Conservation (phyloP, 2,329 filamentous ascomycete species). For the Fusarium sp. region DNA sequence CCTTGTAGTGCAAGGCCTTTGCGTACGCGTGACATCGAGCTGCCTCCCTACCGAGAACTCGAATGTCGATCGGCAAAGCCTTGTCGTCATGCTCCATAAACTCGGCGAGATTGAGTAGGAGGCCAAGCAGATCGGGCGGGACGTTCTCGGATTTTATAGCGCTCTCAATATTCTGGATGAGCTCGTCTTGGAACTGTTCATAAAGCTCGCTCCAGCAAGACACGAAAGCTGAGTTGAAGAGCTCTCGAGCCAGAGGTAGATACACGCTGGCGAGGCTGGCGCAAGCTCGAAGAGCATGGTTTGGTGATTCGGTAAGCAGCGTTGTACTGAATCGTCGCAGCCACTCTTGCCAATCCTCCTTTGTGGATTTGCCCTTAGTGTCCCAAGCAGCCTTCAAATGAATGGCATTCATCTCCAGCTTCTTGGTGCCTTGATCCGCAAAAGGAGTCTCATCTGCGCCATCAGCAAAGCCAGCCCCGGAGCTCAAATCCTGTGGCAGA, state of each 20-base stretch:
- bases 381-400: constrained; percentile 98
- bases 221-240: constrained; percentile 99
- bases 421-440: constrained; percentile 89
- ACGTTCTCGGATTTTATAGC: constrained; percentile 96
- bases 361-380: constrained; percentile 94
- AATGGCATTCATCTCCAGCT: constrained; percentile 96
- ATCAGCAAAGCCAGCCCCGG: constrained; percentile 82
- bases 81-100: constrained; percentile 99
- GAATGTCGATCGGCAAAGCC: constrained; percentile 95
- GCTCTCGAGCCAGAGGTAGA: constrained; percentile 86
- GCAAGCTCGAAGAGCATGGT: constrained; percentile 93
- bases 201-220: constrained; percentile 99
- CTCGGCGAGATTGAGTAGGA: constrained; percentile 94
- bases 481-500: constrained; percentile 93
- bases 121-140: constrained; percentile 92
- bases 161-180: constrained; percentile 94
- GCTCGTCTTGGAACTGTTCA: constrained; percentile 95
- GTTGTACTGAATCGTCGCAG: constrained; percentile 96
- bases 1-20: constrained; percentile 98
- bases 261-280: constrained; percentile 92
- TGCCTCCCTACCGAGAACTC: constrained; percentile 92
- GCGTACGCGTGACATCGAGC: constrained; percentile 98
- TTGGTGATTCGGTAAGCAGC: constrained; percentile 92
- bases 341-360: constrained; percentile 99
- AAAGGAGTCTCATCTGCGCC: constrained; percentile 83